These are phyloP conservation scores for Mrakia blollopis DNA, from an alignment of 768 basidiomycete genomes.

Conservation along the genomic window DNA sequence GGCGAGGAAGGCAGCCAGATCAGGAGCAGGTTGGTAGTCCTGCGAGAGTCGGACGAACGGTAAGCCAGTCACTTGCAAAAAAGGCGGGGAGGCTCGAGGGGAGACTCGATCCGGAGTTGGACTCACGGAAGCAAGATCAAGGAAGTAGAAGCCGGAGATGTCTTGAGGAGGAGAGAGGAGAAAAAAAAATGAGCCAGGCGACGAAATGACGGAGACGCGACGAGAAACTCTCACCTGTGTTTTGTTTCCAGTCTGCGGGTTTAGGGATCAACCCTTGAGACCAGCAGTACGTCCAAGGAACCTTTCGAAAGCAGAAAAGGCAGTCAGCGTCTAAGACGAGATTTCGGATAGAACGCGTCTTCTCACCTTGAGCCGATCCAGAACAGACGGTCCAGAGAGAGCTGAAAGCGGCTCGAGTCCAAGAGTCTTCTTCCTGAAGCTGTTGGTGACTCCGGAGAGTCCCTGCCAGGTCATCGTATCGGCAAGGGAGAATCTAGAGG, in stretches of 20 bases:
- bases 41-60: neutral
- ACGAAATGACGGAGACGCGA: neutral
- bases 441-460: constrained; percentile 58
- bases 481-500: constrained; percentile 50
- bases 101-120: neutral
- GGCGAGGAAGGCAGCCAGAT: constrained; percentile 52
- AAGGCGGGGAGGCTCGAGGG: neutral
- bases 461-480: constrained; percentile 61
- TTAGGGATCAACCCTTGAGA: constrained; percentile 57
- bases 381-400: constrained; percentile 52
- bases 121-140: constrained; percentile 48
- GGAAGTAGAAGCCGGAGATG: constrained; percentile 62
- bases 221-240: constrained; percentile 44
- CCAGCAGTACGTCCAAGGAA: constrained; percentile 64
- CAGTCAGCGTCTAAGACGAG: neutral
- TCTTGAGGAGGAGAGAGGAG: constrained; percentile 44
- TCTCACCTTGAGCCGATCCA: constrained; percentile 55
- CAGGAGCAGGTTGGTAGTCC: constrained; percentile 50
- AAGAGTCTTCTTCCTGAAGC: constrained; percentile 52
- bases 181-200: too few relatives aligned
- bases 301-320: neutral
- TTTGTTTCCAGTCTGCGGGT: constrained; percentile 59
- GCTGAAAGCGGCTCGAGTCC: constrained; percentile 52
- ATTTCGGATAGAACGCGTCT: constrained; percentile 51
- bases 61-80: neutral